Conservation (phyloP, 305 asterid genomes). For the Nicotiana rustica region DNA sequence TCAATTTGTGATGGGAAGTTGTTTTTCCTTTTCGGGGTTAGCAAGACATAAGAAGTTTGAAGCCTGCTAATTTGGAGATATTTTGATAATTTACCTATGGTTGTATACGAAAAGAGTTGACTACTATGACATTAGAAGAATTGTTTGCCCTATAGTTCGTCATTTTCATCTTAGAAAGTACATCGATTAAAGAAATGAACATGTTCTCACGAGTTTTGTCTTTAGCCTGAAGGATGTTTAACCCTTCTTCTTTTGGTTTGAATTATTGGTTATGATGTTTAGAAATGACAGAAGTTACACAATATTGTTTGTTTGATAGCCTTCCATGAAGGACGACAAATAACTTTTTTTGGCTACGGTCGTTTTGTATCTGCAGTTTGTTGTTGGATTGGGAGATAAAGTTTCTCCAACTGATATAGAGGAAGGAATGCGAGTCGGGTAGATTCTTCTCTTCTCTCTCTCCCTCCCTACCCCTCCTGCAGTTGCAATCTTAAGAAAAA, state of each 20-base stretch:
- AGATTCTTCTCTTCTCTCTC: constrained; percentile 36
- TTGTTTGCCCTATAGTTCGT: background rate
- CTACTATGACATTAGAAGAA: background rate
- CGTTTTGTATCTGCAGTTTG: constrained; percentile 66
- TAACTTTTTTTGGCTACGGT: background rate
- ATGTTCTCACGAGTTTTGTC: background rate
- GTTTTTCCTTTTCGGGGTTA: background rate
- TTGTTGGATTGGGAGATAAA: constrained; percentile 94
- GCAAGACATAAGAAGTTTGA: background rate
- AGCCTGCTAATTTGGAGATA: background rate
- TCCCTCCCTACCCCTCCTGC: background rate
- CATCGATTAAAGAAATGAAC: background rate
- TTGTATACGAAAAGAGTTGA: background rate
- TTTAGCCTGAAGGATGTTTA: background rate
- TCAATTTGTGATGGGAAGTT: background rate
- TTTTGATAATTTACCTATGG: background rate
- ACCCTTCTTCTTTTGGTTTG: background rate
- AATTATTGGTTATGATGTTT: background rate
- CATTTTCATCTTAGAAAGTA: background rate
- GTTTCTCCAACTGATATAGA: constrained; percentile 97
- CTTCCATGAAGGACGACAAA: background rate
- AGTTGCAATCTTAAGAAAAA: background rate
- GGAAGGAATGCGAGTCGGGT: constrained; percentile 99
- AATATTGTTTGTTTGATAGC: background rate
- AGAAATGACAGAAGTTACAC: background rate